Percentiles rank a stretch among this genome's conserved stretches.
phyloP scores from a whole-genome alignment of 1,284 basidiomycete genomes.

The Ganoderma boninense region DNA sequence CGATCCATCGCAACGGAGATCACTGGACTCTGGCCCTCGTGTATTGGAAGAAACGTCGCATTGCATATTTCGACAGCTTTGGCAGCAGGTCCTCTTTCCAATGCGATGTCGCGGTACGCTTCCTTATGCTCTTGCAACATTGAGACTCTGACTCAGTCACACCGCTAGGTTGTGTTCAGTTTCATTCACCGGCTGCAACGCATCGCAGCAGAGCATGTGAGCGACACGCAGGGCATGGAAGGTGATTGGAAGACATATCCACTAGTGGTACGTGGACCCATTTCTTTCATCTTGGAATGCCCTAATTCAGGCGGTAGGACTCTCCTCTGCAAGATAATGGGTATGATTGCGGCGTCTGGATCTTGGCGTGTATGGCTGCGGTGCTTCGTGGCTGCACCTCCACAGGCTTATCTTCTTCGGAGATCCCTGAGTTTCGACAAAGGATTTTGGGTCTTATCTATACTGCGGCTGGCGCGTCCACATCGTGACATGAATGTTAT shows the following conservation, averaged over 20 bases:
- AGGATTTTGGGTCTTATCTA: background rate
- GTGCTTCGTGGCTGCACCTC: background rate
- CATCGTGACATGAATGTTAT: too few relatives aligned
- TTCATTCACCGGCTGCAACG: background rate
- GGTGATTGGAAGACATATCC: background rate
- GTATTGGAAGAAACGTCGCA: background rate
- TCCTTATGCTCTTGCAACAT: background rate
- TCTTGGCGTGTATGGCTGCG: background rate
- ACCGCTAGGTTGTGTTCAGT: background rate
- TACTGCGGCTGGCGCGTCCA: background rate
- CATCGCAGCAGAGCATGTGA: background rate
- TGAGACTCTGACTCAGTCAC: too few relatives aligned
- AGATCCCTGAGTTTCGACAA: background rate
- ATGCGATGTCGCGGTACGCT: background rate
- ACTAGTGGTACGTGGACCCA: background rate
- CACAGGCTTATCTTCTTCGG: background rate
- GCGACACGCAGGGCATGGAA: background rate
- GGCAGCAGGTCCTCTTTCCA: background rate
- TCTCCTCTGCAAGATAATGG: background rate
- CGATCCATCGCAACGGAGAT: background rate
- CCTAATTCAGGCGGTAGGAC: too few relatives aligned
- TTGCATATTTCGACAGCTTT: background rate
- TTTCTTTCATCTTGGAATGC: background rate
- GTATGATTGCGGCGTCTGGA: background rate
- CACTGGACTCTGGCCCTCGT: background rate